Base-by-base conservation (phyloP, 108 stramenopile genomes). In the Parietichytrium sp. region DNA sequence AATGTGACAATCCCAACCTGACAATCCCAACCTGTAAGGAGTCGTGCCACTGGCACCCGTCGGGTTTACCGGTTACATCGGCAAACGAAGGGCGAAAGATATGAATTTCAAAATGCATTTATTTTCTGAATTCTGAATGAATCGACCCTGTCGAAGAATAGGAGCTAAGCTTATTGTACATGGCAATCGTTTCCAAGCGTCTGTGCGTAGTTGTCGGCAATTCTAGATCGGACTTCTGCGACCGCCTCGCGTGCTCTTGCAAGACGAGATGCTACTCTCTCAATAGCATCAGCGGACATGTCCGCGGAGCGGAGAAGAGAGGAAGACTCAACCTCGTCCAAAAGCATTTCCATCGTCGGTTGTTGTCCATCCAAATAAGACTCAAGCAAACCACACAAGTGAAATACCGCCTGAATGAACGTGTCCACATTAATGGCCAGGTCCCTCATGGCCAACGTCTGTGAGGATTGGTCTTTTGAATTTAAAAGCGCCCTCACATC, bases 101-200 rank as follows among this genome's bases (percentile, higher is more conserved):
- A n/a, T n/a, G n/a, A n/a, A n/a, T n/a, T n/a, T n/a, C n/a, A n/a
- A n/a, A n/a, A n/a, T n/a, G n/a, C n/a, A n/a, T n/a, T n/a, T n/a
- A n/a, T n/a, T n/a, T n/a, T n/a, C n/a, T n/a, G n/a, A n/a, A n/a
- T n/a, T n/a, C n/a, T n/a, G n/a, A n/a, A n/a, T n/a, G n/a, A n/a
- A n/a, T n/a, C n/a, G n/a, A n/a, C n/a, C n/a, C n/a, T 20, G 52
- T n/a, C 6, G 8, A 29, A 29, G 12, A 23, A 7, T 20, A 12
- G 27, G 2, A n/a, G 10, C 20, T 52, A 7, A 4, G 8, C 20
- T 53, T 53, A 72, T 72, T 72, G 61, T 42, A 72, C 61, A 72
- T 72, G 36, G 45, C 61, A 72, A 72, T 72, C 61, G 42, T 42
- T 72, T 10, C 61, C 61, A 7, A 72, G 61, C 6, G 18, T 72